Evolutionary conservation across 2,329 filamentous ascomycete genomes (phyloP).

Genomic region (Paecilomyces fulvus): DNA sequence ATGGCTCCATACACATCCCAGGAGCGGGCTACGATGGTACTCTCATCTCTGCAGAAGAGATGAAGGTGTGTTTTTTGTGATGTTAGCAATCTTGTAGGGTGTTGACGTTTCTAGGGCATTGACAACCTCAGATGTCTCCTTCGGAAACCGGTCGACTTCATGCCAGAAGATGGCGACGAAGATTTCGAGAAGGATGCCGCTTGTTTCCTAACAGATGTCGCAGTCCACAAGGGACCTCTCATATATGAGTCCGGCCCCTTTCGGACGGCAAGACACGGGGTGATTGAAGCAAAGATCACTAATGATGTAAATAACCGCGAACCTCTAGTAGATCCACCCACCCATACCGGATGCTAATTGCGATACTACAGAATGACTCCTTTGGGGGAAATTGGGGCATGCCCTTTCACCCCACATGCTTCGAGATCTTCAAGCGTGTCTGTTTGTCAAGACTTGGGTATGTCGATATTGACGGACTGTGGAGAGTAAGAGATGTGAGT

Average conservation of each 20-base stretch:
- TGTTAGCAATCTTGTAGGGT: background rate
- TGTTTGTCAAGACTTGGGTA: background rate
- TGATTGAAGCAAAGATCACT: background rate
- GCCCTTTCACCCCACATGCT: constrained; percentile 6
- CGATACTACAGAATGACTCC: background rate
- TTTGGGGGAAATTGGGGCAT: constrained; percentile 1
- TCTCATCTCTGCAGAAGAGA: background rate
- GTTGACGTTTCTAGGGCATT: background rate
- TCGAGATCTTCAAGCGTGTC: constrained; percentile 5
- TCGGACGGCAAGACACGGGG: constrained; percentile 1
- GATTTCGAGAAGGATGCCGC: constrained; percentile 2
- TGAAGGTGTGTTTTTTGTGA: background rate
- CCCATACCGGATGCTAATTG: background rate
- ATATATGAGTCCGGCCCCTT: background rate
- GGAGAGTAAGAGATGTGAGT: background rate
- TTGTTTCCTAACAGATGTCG: constrained; percentile 4
- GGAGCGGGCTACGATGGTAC: background rate
- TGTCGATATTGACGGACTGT: background rate
- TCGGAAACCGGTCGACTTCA: constrained; percentile 1
- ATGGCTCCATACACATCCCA: background rate
- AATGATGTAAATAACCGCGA: background rate
- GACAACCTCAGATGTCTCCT: constrained; percentile 2
- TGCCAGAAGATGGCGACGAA: background rate
- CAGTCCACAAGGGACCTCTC: background rate
- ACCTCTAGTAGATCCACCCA: background rate